Evolutionary conservation across 768 basidiomycete genomes (phyloP).

Genomic region (Amanita jacksonii): DNA sequence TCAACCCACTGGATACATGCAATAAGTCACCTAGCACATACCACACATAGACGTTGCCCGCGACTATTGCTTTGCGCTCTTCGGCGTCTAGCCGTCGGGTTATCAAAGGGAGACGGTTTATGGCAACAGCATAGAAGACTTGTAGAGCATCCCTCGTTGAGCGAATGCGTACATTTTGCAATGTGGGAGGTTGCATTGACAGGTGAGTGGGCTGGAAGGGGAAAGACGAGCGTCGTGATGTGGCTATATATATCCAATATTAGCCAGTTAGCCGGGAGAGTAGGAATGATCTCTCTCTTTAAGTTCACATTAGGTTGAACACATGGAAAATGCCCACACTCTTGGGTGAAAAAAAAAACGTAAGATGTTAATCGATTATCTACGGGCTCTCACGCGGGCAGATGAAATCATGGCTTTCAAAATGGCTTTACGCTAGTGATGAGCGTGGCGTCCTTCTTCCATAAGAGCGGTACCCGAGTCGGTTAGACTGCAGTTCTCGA

Average conservation of each 20-base stretch:
- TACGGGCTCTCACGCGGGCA: constrained; percentile 6
- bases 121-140: constrained; percentile 72
- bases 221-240: constrained; percentile 14
- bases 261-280: constrained; percentile 26
- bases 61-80: constrained; percentile 60
- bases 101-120: constrained; percentile 60
- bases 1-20: constrained; percentile 1
- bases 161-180: constrained; percentile 67
- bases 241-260: constrained; percentile 10
- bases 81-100: constrained; percentile 77
- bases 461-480: constrained; percentile 14
- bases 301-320: constrained; percentile 54
- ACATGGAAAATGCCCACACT: constrained; percentile 32
- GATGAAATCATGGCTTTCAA: constrained; percentile 20
- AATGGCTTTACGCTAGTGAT: constrained; percentile 26
- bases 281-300: constrained; percentile 41
- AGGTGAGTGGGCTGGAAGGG: constrained; percentile 12
- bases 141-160: constrained; percentile 74
- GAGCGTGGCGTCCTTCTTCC: constrained; percentile 21
- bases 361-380: constrained; percentile 21
- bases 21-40: constrained; percentile 14
- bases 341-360: constrained; percentile 29
- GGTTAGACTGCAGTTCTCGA: constrained; percentile 26
- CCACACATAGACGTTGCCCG: constrained; percentile 81
- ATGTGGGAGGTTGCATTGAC: constrained; percentile 67